Evolutionary conservation across 768 basidiomycete species (phyloP).

Genomic region (Pleurotus djamor): DNA sequence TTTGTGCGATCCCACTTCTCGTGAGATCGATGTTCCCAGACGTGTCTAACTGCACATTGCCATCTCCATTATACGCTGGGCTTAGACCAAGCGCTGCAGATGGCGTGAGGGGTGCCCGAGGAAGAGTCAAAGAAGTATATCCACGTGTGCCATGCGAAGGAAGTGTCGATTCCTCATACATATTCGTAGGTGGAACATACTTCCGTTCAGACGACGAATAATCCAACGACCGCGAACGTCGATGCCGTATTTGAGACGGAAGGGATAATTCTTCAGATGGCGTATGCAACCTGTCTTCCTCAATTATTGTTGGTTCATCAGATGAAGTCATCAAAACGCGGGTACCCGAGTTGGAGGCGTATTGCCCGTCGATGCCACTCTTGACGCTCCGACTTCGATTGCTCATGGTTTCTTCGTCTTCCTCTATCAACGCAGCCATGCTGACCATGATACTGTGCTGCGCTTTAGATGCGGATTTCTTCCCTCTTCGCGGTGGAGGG

Average conservation of each 20-base stretch:
- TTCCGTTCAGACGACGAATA: slow-evolving; percentile 7
- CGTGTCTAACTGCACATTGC: slow-evolving; percentile 15
- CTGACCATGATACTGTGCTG: slow-evolving; percentile 45
- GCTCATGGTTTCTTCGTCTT: slow-evolving; percentile 41
- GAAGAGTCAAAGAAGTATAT: slow-evolving; percentile 52
- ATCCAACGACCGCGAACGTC: slow-evolving; percentile 6
- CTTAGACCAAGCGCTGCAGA: slow-evolving; percentile 16
- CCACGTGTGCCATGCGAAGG: slow-evolving; percentile 60
- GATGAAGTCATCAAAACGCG: background rate
- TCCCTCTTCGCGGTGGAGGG: slow-evolving; percentile 11
- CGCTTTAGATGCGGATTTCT: slow-evolving; percentile 23
- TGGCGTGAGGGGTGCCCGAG: slow-evolving; percentile 40
- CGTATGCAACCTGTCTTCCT: background rate
- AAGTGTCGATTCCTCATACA: slow-evolving; percentile 21
- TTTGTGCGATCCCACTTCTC: slow-evolving; percentile 75
- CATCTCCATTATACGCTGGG: background rate
- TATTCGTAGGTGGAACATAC: slow-evolving; percentile 16
- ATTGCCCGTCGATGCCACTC: background rate
- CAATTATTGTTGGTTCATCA: slow-evolving; percentile 1
- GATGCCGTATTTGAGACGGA: background rate
- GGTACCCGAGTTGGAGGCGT: background rate
- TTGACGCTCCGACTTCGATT: slow-evolving; percentile 7
- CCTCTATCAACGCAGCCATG: slow-evolving; percentile 53
- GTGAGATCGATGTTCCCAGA: slow-evolving; percentile 71
- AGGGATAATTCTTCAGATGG: background rate